phyloP scores from a whole-genome alignment of 1,284 basidiomycete species.

The Trichosporon coremiiforme region DNA sequence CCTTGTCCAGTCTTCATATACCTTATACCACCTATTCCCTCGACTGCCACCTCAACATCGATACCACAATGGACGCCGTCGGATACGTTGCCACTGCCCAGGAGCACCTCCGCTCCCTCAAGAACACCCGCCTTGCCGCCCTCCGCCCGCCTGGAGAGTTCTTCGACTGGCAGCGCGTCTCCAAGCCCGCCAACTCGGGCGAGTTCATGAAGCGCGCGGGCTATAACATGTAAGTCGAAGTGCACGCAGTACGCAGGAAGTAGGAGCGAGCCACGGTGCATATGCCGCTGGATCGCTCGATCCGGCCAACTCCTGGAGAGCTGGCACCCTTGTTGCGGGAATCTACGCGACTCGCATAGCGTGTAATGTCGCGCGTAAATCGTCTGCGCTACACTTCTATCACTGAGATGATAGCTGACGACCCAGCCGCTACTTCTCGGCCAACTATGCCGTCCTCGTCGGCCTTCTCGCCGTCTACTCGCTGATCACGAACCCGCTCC shows the following conservation, averaged over 20 bases:
- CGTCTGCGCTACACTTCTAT: too few relatives aligned
- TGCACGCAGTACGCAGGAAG: too few relatives aligned
- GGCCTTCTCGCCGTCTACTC: constrained; percentile 83
- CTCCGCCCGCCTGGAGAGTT: constrained; percentile 73
- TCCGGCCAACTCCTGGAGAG: too few relatives aligned
- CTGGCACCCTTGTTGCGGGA: too few relatives aligned
- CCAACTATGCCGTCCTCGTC: constrained; percentile 86
- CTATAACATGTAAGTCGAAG: constrained; percentile 45
- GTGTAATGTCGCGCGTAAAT: too few relatives aligned
- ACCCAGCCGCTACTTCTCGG: constrained; percentile 84
- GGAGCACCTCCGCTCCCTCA: constrained; percentile 71
- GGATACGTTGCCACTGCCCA: constrained; percentile 62
- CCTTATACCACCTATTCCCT: not conserved
- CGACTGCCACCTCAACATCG: constrained; percentile 5
- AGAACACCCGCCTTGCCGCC: constrained; percentile 81
- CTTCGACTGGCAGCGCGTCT: constrained; percentile 86
- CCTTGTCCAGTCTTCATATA: constrained; percentile 15
- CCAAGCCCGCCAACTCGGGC: constrained; percentile 67
- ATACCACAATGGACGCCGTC: constrained; percentile 44
- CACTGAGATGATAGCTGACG: not conserved
- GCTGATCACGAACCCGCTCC: constrained; percentile 75
- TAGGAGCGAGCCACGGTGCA: too few relatives aligned
- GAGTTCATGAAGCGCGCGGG: constrained; percentile 56
- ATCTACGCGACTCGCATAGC: too few relatives aligned
- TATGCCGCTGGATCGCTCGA: too few relatives aligned